Conservation (phyloP, 306 rosid species). For the Arachis stenosperma region DNA sequence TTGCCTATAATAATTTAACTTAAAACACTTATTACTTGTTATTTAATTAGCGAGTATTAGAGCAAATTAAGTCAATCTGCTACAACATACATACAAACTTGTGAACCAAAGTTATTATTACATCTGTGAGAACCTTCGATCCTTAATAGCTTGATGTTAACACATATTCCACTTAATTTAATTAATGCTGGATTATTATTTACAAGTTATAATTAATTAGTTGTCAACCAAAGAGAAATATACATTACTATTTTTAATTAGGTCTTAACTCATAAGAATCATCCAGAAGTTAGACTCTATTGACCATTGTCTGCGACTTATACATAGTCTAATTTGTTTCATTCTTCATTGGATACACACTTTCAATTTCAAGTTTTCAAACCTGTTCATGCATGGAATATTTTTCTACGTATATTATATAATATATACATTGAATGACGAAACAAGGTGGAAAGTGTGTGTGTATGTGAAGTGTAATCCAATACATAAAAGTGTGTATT, state of each 20-base stretch:
- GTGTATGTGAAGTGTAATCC: background rate
- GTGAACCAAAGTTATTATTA: background rate
- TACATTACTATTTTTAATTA: background rate
- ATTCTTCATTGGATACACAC: background rate
- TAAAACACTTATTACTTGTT: no score
- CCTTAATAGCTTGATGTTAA: background rate
- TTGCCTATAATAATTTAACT: no score
- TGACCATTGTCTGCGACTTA: constrained; percentile 48
- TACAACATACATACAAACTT: background rate
- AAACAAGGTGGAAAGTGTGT: background rate
- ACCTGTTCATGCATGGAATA: constrained; percentile 19
- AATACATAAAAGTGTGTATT: constrained; percentile 15
- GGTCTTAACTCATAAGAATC: constrained; percentile 13
- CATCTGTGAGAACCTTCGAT: background rate
- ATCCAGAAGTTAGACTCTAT: constrained; percentile 48
- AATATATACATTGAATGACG: background rate
- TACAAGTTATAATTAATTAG: constrained; percentile 35
- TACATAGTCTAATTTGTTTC: background rate
- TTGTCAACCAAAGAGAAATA: constrained; percentile 37
- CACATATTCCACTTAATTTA: background rate
- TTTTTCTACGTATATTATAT: background rate
- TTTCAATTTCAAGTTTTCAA: constrained; percentile 36
- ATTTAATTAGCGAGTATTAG: no score
- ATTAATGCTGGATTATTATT: constrained; percentile 12
- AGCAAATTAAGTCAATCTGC: background rate